Conservation (phyloP, 352 stramenopile species). For the Phytophthora meadii region DNA sequence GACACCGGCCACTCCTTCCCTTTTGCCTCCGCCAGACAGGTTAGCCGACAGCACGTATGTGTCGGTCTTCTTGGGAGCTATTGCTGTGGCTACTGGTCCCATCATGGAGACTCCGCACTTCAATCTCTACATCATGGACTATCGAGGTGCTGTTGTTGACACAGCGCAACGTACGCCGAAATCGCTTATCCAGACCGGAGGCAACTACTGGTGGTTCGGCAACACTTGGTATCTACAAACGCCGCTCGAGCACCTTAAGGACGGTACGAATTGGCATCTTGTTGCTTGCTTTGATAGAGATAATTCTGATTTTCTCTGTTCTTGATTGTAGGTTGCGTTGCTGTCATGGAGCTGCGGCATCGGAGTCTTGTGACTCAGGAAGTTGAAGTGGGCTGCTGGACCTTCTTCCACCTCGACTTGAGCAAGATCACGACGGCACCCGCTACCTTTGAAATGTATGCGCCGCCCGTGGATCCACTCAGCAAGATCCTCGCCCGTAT, state of each 20-base stretch:
- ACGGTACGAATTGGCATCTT: slow-evolving; percentile 53
- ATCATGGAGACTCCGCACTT: slow-evolving; percentile 91
- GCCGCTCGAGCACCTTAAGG: slow-evolving; percentile 85
- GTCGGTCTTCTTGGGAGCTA: slow-evolving; percentile 83
- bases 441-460: slow-evolving; percentile 91
- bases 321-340: slow-evolving; percentile 69
- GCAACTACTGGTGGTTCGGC: slow-evolving; percentile 91
- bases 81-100: slow-evolving; percentile 81
- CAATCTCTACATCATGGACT: slow-evolving; percentile 87
- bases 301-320: slow-evolving; percentile 13
- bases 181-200: slow-evolving; percentile 85
- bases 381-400: slow-evolving; percentile 90
- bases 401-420: slow-evolving; percentile 89
- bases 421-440: slow-evolving; percentile 89
- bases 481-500: slow-evolving; percentile 89
- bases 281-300: neutral
- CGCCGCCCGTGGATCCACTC: slow-evolving; percentile 80
- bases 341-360: slow-evolving; percentile 88
- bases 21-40: slow-evolving; percentile 61
- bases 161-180: slow-evolving; percentile 81
- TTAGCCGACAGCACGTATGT: slow-evolving; percentile 86
- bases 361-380: slow-evolving; percentile 85
- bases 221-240: slow-evolving; percentile 91
- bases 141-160: slow-evolving; percentile 74
- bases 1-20: slow-evolving; percentile 33